Conservation (phyloP, 2,329 filamentous ascomycete species). For the Rutstroemia sydowiana region DNA sequence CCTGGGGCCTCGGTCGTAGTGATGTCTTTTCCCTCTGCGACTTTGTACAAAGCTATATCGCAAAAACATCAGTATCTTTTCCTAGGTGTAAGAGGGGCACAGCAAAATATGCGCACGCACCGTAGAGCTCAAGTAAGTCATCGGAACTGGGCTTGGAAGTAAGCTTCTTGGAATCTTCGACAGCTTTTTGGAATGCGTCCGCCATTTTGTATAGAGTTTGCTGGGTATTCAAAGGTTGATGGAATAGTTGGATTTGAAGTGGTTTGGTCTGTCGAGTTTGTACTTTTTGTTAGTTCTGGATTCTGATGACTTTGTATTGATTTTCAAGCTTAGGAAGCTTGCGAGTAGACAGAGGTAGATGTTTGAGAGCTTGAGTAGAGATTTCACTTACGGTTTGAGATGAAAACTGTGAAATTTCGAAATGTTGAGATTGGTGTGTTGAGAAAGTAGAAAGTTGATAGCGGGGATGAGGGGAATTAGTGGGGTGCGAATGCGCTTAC, state of each 20-base stretch:
- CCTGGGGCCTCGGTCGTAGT: slow-evolving; percentile 49
- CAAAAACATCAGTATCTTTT: neutral
- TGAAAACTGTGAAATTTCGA: neutral
- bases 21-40: slow-evolving; percentile 50
- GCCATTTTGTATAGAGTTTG: slow-evolving; percentile 1
- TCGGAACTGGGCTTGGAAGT: slow-evolving; percentile 55
- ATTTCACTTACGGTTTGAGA: neutral
- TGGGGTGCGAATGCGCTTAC: neutral
- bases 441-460: neutral
- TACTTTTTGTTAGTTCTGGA: neutral
- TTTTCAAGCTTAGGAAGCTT: no score
- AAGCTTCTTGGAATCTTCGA: slow-evolving; percentile 59
- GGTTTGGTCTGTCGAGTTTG: neutral
- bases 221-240: neutral
- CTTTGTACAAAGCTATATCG: slow-evolving; percentile 49
- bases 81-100: neutral
- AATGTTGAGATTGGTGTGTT: neutral
- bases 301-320: neutral
- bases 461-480: neutral
- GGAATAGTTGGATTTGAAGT: neutral
- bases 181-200: slow-evolving; percentile 46
- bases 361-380: no score
- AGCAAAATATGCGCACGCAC: slow-evolving; percentile 13
- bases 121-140: slow-evolving; percentile 47
- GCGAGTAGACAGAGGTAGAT: no score